Conservation (phyloP, 2,329 filamentous ascomycete species). For the Claviceps lovelessii region DNA sequence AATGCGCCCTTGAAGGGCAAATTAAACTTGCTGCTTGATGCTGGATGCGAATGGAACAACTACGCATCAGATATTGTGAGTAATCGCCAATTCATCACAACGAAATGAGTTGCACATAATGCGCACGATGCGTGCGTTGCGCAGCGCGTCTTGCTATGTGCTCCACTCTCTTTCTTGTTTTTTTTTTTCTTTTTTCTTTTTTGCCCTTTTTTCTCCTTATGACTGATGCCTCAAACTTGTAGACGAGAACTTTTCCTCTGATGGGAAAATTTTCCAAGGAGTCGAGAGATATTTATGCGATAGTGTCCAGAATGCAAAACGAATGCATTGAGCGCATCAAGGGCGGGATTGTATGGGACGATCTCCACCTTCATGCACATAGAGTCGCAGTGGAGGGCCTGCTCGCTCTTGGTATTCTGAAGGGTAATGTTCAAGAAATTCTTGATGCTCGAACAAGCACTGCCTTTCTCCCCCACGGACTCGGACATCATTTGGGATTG, state of each 20-base stretch:
- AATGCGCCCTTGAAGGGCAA: conserved; percentile 54
- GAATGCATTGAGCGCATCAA: conserved; percentile 60
- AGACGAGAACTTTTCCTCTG: conserved; percentile 81
- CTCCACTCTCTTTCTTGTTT: no score
- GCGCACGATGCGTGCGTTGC: no score
- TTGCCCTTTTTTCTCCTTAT: neutral
- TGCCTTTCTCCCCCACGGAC: conserved; percentile 82
- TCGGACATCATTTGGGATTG: conserved; percentile 84
- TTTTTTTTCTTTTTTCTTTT: neutral
- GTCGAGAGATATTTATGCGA: conserved; percentile 60
- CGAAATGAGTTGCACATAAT: neutral
- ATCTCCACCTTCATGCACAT: conserved; percentile 68
- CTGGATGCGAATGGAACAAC: conserved; percentile 61
- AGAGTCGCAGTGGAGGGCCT: conserved; percentile 70
- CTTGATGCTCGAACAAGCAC: conserved; percentile 65
- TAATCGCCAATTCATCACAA: neutral
- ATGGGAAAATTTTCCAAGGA: conserved; percentile 55
- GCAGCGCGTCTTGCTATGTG: neutral
- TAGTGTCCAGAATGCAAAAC: conserved; percentile 77
- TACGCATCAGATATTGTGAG: conserved; percentile 55
- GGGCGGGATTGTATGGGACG: conserved; percentile 64
- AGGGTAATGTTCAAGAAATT: conserved; percentile 54
- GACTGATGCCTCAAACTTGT: neutral
- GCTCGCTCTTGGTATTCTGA: conserved; percentile 59
- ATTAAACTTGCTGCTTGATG: conserved; percentile 71